Evolutionary conservation across 2,329 filamentous ascomycete genomes (phyloP), one percentile per base, ranked within the genome.

Genomic region (Dothistroma pini): DNA sequence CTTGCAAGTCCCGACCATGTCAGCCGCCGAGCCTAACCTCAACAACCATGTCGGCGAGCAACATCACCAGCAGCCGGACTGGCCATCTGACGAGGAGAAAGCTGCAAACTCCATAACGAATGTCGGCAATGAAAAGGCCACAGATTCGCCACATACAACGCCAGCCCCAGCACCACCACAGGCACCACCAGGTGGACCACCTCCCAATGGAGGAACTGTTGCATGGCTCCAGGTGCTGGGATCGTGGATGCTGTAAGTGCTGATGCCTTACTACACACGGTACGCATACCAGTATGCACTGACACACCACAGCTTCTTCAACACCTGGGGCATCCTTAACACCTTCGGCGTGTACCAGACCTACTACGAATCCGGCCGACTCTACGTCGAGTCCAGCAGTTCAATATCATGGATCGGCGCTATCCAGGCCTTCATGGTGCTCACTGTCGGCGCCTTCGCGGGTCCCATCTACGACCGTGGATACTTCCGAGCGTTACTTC

Each of bases 401-500:
- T 64, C 66, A 38, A 68, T 68, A 5, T 74, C 70, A 6, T 73
- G 79, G 80, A 80, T 82, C 56, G 80, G 80, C 12, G 76, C 75
- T 5, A 74, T 81, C 19, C 79, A 82, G 67, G 75, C 77, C 10
- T 80, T 80, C 62, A 73, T 81, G 22, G 73, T 82, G 1, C 72
- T 81, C 60, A 60, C 80, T 10, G 75, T 80, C 14, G 79, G 79
- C 29, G 74, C 76, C 2, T 64, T 82, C 29, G 75, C 78, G 0
- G 81, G 81, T 1, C 80, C 79, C 0, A 72, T 82, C 51, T 82
- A 81, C 68, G 80, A 83, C 62, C 74, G 75, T 10, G 80, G 80
- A 14, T 78, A 81, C 63, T 78, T 81, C 56, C 75, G 76, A 31
- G 59, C 68, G 21, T 72, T 82, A 0, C 70, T 82, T 14, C 38